Evolutionary conservation across 1,284 basidiomycete genomes (phyloP), one percentile per base, ranked within the genome.

Genomic region (Heterobasidion occidentale): DNA sequence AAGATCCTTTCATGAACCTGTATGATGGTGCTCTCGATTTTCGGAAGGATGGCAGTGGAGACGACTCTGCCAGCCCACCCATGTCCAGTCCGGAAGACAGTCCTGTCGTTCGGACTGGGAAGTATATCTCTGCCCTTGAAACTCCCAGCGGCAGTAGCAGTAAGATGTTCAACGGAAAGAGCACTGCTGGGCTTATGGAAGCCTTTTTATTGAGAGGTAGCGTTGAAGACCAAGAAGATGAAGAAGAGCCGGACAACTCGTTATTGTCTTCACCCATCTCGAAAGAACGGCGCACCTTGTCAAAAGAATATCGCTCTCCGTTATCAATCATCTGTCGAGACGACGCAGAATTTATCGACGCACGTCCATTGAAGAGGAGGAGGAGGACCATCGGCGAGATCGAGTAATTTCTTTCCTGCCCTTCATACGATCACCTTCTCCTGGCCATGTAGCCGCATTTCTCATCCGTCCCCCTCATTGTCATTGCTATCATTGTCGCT

Each of bases 31-130:
- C 64, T 53, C 35, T 61, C 36, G 59, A 60, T 19, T 46, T 61
- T 5, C 59, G 54, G 47, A 60, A 60, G 38, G 33, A 53, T 14
- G 56, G 46, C 7, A 51, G 52, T 9, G 60, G 53, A 9, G 58
- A 55, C 27, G 51, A 51, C 34, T 20, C 51, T 44, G 50, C 60
- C 50, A 72, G 67, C 53, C 66, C 77, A 19, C 65, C 74, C 35
- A 65, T 71, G 54, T 71, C 75, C 36, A 71, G 67, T 42, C 69
- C 74, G 17, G 77, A 75, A 53, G 84, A 84, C 57, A 85, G 83
- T 57, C 84, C 84, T n/a, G 77, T 85, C 9, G 64, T 86, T 53
- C 72, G 82, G 58, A 77, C 74, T 59, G 67, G 68, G 46, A 65
- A 72, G 53, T 42, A 42, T 42, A 62, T 71, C 44, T 62, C 70